Evolutionary conservation across 1,284 basidiomycete genomes (phyloP), one percentile per base, ranked within the genome.

Genomic region (Microbotryum lychnidis-dioicae): DNA sequence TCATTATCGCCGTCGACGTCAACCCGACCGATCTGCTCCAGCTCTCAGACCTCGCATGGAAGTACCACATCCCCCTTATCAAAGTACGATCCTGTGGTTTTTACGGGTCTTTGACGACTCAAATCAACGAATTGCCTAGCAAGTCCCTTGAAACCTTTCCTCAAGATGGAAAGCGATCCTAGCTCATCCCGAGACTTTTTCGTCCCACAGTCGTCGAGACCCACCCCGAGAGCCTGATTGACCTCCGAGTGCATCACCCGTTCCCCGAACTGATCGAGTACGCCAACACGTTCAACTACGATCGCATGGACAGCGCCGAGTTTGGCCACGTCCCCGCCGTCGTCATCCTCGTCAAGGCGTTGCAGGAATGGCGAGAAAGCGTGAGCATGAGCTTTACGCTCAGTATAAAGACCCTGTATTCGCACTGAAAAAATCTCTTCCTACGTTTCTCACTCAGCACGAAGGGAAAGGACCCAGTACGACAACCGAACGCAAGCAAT

Each of bases 281-380:
- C 74, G 84, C 89, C 0, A 75, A 81, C n/a, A 79, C 80, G 0
- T 78, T 93, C 53, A 84, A 93, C 69, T 81, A 91, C 60, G 80
- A 81, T 9, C 77, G 77, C 16, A 82, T 96, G 81, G 89, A 96
- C 73, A 82, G 83, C 21, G 90, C 87, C 14, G 87, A 91, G 52
- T 89, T 93, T 72, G 83, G 82, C 0, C 92, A 97, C 73, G 78
- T 94, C 33, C 91, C 92, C 0, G 93, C 87, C 70, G 84, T 91
- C 37, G 79, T 91, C 57, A 86, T 96, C 59, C 83, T 96, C 53
- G 86, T 97, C 50, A 85, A 86, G 45, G 86, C 84, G 3, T 79
- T 92, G 4, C 83, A 87, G 57, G 80, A 85, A 45, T 97, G 91
- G 91, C 89, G 86, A 75, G 76, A 75, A 68, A 69, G 78, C 46